phyloP scores from a whole-genome alignment of 106 monocot species.

The Acorus calamus region DNA sequence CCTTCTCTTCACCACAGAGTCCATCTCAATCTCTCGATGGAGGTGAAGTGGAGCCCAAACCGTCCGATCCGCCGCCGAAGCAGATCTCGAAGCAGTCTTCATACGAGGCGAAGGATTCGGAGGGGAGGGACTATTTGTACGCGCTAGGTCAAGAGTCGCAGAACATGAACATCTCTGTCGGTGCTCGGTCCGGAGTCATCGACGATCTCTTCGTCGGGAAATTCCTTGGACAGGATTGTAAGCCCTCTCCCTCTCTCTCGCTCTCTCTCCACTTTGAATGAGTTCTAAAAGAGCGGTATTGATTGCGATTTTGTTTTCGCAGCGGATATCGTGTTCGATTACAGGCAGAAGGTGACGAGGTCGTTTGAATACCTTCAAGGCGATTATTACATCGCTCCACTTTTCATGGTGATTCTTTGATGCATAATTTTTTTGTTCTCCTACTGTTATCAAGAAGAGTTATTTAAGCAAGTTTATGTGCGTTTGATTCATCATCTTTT shows the following conservation, averaged over 20 bases:
- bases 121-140: conserved; percentile 71
- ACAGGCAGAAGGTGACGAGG: conserved; percentile 85
- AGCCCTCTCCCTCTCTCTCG: neutral
- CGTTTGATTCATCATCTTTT: neutral
- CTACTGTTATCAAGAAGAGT: neutral
- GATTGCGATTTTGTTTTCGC: conserved; percentile 11
- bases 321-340: conserved; percentile 98
- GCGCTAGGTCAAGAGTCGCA: conserved; percentile 70
- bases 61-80: conserved; percentile 10
- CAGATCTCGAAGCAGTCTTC: conserved; percentile 73
- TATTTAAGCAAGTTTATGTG: neutral
- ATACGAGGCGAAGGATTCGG: conserved; percentile 62
- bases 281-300: neutral
- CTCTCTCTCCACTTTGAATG: neutral
- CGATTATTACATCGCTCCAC: conserved; percentile 82
- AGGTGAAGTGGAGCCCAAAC: neutral
- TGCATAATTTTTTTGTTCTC: no score
- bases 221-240: conserved; percentile 87
- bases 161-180: conserved; percentile 81
- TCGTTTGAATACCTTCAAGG: conserved; percentile 86
- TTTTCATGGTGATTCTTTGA: conserved; percentile 51
- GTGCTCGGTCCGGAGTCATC: conserved; percentile 60
- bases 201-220: conserved; percentile 78
- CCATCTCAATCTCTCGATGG: neutral
- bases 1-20: neutral